Conservation (phyloP, 2,329 filamentous ascomycete genomes). For the Alternaria ventricosa region DNA sequence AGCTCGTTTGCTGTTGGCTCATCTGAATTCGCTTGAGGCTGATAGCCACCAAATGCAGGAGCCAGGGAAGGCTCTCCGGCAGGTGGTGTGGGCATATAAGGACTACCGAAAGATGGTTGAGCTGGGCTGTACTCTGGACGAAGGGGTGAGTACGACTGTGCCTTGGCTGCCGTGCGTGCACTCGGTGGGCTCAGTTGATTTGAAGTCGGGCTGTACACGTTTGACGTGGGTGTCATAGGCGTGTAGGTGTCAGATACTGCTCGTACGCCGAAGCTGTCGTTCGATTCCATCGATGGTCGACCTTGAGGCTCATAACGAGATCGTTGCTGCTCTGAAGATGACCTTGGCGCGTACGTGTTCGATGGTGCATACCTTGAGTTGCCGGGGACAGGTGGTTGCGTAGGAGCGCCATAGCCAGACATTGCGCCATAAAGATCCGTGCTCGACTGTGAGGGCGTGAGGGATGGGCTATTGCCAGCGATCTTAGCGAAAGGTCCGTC, state of each 20-base stretch:
- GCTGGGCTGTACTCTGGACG: conserved; percentile 33
- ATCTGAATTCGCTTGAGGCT: conserved; percentile 37
- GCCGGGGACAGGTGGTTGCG: conserved; percentile 29
- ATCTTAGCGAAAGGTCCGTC: conserved; percentile 84
- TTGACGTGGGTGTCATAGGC: conserved; percentile 34
- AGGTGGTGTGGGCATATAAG: conserved; percentile 40
- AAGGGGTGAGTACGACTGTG: conserved; percentile 42
- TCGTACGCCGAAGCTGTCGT: conserved; percentile 31
- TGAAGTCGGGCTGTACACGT: conserved; percentile 40
- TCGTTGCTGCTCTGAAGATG: conserved; percentile 59
- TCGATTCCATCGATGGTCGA: conserved; percentile 48
- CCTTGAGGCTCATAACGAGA: conserved; percentile 56
- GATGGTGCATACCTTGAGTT: conserved; percentile 51
- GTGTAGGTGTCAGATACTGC: conserved; percentile 41
- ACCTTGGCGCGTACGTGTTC: conserved; percentile 53
- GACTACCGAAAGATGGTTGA: conserved; percentile 34
- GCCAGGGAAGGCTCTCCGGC: conserved; percentile 25
- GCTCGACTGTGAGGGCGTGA: conserved; percentile 66
- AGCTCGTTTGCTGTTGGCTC: conserved; percentile 17
- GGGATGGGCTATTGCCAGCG: conserved; percentile 64
- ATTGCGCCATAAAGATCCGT: conserved; percentile 79
- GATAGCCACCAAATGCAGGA: conserved; percentile 36
- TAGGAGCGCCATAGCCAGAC: conserved; percentile 57
- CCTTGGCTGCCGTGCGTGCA: conserved; percentile 33
- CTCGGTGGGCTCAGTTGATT: conserved; percentile 38